A percentile compares a stretch with the other conserved stretches of the same genome.
These are phyloP conservation scores for Blakeslea trispora DNA, from an alignment of 371 early-diverging fungal species.

Conservation along the genomic window DNA sequence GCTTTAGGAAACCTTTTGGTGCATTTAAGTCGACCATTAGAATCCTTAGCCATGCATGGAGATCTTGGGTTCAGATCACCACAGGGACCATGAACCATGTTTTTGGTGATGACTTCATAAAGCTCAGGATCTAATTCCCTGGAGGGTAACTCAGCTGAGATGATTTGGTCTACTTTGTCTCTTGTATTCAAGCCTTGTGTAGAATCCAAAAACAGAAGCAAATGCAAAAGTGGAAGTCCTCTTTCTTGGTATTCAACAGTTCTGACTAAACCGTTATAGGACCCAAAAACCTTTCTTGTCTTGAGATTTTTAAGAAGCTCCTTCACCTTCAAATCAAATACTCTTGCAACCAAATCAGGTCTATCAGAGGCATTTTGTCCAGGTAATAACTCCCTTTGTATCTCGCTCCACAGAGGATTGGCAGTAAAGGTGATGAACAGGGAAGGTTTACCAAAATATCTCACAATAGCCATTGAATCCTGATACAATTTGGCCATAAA, in stretches of 20 bases:
- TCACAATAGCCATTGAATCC: slow-evolving; percentile 2
- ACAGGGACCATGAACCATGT: neutral
- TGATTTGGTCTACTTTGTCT: neutral
- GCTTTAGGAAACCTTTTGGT: slow-evolving; percentile 5
- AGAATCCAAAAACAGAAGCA: neutral
- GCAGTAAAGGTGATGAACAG: slow-evolving; percentile 22
- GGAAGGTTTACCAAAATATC: slow-evolving; percentile 28
- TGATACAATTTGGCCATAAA: slow-evolving; percentile 6
- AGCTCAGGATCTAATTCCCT: neutral
- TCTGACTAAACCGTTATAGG: neutral
- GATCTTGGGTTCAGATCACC: neutral
- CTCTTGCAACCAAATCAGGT: slow-evolving; percentile 21
- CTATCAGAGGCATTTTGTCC: slow-evolving; percentile 15
- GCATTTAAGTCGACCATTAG: neutral
- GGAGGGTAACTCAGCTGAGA: slow-evolving; percentile 1
- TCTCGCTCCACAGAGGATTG: slow-evolving; percentile 5
- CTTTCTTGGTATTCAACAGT: slow-evolving; percentile 9
- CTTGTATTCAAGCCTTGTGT: too few species aligned
- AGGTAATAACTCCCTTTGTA: slow-evolving; percentile 1
- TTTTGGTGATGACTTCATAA: slow-evolving; percentile 2
- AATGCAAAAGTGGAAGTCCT: slow-evolving; percentile 5
- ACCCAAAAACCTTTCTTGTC: slow-evolving; percentile 19
- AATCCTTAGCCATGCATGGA: neutral
- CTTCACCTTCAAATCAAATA: slow-evolving; percentile 29
- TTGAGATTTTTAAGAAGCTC: slow-evolving; percentile 25